Conservation (phyloP, 1,139 yeast species). For the Zhuliangozyma blackwelliae region DNA sequence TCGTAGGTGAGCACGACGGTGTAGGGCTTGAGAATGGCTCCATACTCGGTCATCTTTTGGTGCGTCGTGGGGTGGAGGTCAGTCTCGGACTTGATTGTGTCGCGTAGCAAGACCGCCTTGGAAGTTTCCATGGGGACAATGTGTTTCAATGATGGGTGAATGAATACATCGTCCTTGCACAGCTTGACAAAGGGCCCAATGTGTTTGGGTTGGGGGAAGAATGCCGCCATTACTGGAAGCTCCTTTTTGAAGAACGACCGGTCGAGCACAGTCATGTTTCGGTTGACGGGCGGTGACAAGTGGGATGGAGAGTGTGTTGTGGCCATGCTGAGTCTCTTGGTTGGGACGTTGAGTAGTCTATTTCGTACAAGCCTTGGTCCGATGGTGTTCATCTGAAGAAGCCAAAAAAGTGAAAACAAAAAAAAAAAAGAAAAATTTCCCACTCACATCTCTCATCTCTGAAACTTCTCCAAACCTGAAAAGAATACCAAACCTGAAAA, state of each 20-base stretch:
- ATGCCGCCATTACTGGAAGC: conserved; percentile 61
- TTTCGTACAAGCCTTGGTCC: too few species aligned
- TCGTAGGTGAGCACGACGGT: conserved; percentile 59
- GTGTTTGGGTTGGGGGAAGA: conserved; percentile 61
- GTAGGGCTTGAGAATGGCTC: conserved; percentile 50
- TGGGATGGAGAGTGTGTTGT: conserved; percentile 24
- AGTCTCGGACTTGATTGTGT: conserved; percentile 8
- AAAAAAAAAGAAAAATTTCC: too few species aligned
- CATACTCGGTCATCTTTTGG: conserved; percentile 42
- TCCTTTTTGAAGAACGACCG: conserved; percentile 54
- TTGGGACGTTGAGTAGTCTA: too few species aligned
- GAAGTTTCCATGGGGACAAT: conserved; percentile 48
- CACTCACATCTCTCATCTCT: too few species aligned
- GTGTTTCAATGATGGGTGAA: conserved; percentile 62
- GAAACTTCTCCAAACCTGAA: not conserved
- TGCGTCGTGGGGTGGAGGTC: conserved; percentile 41
- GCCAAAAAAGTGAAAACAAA: too few species aligned
- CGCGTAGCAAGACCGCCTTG: conserved; percentile 61
- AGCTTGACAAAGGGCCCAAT: conserved; percentile 53
- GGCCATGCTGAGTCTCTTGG: too few species aligned
- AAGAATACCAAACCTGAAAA: not conserved
- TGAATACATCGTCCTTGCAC: conserved; percentile 53
- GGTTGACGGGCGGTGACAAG: conserved; percentile 63
- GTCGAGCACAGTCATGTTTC: conserved; percentile 64
- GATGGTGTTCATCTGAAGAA: too few species aligned